Evolutionary conservation across 139 green algal species (phyloP).

Genomic region (Chlamydomonas sp.): DNA sequence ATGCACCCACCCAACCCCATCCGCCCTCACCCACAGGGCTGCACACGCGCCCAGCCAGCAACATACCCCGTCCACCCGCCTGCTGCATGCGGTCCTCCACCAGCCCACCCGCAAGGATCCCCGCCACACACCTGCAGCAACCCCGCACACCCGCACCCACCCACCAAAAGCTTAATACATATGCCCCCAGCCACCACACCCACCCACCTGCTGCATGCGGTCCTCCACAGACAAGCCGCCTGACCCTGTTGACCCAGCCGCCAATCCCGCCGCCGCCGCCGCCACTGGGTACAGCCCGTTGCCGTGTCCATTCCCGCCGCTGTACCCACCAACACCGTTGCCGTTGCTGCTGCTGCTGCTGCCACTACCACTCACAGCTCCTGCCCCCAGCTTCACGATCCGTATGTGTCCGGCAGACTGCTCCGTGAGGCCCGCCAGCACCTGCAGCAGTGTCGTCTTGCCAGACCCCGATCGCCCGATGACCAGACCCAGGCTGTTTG

Average conservation of each 20-base stretch:
- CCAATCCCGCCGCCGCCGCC: not conserved
- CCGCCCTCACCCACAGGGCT: too few relatives aligned
- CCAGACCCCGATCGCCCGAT: conserved; percentile 86
- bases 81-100: conserved; percentile 64
- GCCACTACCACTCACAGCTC: not conserved
- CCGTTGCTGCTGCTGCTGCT: not conserved
- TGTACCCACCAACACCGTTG: not conserved
- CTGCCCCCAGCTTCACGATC: not conserved
- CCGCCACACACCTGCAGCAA: too few relatives aligned
- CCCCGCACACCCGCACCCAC: too few relatives aligned
- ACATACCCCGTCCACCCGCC: conserved; percentile 3
- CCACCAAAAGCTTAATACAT: not conserved
- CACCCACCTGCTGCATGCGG: conserved; percentile 55
- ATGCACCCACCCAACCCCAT: too few relatives aligned
- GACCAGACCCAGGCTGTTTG: conserved; percentile 83
- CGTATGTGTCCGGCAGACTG: conserved; percentile 63
- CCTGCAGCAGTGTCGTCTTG: conserved; percentile 93
- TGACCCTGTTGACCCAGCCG: not conserved
- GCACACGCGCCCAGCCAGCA: not conserved
- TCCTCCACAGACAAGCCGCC: conserved; percentile 44
- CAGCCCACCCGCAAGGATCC: too few relatives aligned
- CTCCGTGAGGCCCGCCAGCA: conserved; percentile 75
- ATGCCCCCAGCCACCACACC: not conserved
- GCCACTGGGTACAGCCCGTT: not conserved
- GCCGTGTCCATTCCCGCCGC: not conserved